Evolutionary conservation across 371 early-diverging fungal species (phyloP), one percentile per base, ranked within the genome.

Genomic region (Mortierella sp.): DNA sequence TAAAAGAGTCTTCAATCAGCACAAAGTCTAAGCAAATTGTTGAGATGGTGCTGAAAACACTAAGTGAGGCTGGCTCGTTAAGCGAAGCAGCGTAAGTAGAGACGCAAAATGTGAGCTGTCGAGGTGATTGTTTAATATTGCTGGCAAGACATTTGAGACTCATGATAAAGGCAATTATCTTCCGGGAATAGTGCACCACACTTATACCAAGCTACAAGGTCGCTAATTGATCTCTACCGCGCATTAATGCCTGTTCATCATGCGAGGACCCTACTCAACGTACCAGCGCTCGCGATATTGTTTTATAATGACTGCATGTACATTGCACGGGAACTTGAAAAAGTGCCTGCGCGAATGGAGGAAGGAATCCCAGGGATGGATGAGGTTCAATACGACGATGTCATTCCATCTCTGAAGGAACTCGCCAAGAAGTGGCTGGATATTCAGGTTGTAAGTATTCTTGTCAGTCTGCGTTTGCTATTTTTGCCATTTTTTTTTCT

Each of bases 281-380:
- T 87, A n/a, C 90, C 92, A 20, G 88, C 91, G 5, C 69, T 88
- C 28, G 77, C 90, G 0, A 87, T 93, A 62, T 78, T 93, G 14
- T 92, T 93, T 66, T 83, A 89, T 61, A 94, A 93, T 47, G 94
- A 94, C 70, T 94, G 94, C 66, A 84, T 88, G 75, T 93, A 89
- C 83, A 77, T 93, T 11, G 88, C 93, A 10, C 84, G 77, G 54
- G 81, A 68, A 73, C 79, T 74, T 28, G 83, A 60, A 26, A 67
- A 74, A 32, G 32, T 65, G 26, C 68, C 68, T 2, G 60, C 62
- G 12, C 47, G 73, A 51, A 28, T 81, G 28, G 71, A 69, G 35
- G 70, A 78, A 11, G 78, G 75, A 3, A 70, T 86, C 55, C 75
- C 75, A 9, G 83, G 75, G 12, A 75, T 70, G 83, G 77, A 83